These are phyloP conservation scores for Hymenoscyphus salicellus DNA, from an alignment of 2,329 filamentous ascomycete genomes.

Conservation along the genomic window DNA sequence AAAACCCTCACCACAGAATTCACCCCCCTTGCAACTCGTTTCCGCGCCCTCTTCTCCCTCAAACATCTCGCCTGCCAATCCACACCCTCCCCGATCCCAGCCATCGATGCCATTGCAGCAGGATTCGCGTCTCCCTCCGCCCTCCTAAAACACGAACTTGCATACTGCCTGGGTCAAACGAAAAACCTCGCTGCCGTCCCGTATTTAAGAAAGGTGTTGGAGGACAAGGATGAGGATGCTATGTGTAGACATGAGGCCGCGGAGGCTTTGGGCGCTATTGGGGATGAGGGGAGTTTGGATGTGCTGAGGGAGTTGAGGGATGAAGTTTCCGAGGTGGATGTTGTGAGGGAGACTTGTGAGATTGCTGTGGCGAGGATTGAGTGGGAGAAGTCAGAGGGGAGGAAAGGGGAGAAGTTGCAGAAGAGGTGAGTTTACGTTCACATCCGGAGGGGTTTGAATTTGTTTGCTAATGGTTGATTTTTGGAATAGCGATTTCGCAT, in stretches of 20 bases:
- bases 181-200: slow-evolving; percentile 71
- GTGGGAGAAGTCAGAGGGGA: slow-evolving; percentile 79
- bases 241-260: slow-evolving; percentile 98
- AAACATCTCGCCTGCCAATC: slow-evolving; percentile 81
- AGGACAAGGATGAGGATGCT: slow-evolving; percentile 76
- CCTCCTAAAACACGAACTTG: slow-evolving; percentile 91
- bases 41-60: slow-evolving; percentile 94
- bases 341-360: slow-evolving; percentile 93
- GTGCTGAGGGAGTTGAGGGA: slow-evolving; percentile 73
- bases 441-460: slow-evolving; percentile 3
- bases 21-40: slow-evolving; percentile 80
- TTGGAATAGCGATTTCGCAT: slow-evolving; percentile 76
- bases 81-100: slow-evolving; percentile 60
- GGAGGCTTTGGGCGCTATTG: slow-evolving; percentile 87
- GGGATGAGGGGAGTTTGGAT: slow-evolving; percentile 68
- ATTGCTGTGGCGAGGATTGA: slow-evolving; percentile 91
- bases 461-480: slow-evolving; percentile 19
- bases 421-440: slow-evolving; percentile 61
- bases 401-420: slow-evolving; percentile 72
- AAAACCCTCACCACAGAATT: slow-evolving; percentile 76
- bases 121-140: slow-evolving; percentile 82
- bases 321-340: slow-evolving; percentile 69
- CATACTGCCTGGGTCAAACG: slow-evolving; percentile 94
- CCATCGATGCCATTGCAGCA: slow-evolving; percentile 90
- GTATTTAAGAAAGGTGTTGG: slow-evolving; percentile 69